Base-by-base conservation (phyloP, 1,139 yeast species). In the Nakaseomyces bracarensis region DNA sequence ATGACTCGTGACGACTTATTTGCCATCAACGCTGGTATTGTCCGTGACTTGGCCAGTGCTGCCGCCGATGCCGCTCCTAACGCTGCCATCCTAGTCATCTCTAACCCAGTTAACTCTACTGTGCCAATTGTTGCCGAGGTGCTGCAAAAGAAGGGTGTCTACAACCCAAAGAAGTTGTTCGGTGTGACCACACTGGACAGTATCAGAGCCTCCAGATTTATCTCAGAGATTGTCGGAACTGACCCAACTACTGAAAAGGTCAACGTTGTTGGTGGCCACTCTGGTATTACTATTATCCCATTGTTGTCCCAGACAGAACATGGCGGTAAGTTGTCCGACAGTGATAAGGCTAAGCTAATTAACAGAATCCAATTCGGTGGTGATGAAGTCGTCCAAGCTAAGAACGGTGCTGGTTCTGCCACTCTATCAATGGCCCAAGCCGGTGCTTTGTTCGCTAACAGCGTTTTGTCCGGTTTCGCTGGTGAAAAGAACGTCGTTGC, bases 341-440 rank as follows among this genome's bases (percentile, higher is more conserved):
- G 74, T 58, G 65, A 68, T 49, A 69, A 70, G 55, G 84, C 85
- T 53, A 79, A 78, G 47, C 75, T 89, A 64, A 77, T 86, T 66
- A 77, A 86, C 76, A 82, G 97, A 73, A 91, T 89, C 63, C 97
- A 89, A 72, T 89, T 87, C 60, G 97, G 96, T 68, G 97, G 97
- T 74, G 97, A 89, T 65, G 97, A 89, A 72, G 97, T 91, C 56
- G 97, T 91, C 64, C 80, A 89, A 74, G 97, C 97, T 60, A 91
- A 91, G 79, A 80, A 84, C 62, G 98, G 98, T 70, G 96, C 96
- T 57, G 98, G 98, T 64, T 87, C 96, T 46, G 98, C 97, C 60
- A 91, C 98, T 52, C 75, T 91, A 64, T 89, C 97, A 47, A 91
- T 91, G 98, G 97, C 97, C 51, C 89, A 82, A 66, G 98, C 97